Percentiles rank a stretch among this genome's conserved stretches.
These are phyloP conservation scores for Stentor roeselii DNA, from an alignment of 73 alveolate genomes.

Conservation along the genomic window DNA sequence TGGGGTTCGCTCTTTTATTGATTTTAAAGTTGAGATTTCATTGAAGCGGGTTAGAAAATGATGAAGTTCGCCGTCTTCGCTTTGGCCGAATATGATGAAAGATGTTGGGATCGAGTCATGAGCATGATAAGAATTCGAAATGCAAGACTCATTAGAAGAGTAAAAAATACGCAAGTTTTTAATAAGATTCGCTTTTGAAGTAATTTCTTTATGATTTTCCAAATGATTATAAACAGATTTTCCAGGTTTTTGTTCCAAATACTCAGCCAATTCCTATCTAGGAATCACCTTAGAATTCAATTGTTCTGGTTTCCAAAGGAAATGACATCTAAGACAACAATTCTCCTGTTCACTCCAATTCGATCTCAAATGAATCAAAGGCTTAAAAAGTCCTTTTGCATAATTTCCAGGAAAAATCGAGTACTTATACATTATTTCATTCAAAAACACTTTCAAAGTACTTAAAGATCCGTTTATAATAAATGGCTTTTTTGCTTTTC, in stretches of 20 bases:
- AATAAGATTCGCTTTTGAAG: constrained; percentile 54
- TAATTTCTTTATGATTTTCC: constrained; percentile 40
- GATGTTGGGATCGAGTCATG: constrained; percentile 68
- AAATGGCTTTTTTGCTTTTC: no score
- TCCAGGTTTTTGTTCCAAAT: constrained; percentile 22
- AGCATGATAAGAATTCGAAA: constrained; percentile 38
- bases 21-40: constrained; percentile 48
- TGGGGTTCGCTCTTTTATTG: constrained; percentile 51
- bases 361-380: constrained; percentile 43
- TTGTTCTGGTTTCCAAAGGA: constrained; percentile 53
- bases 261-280: constrained; percentile 40
- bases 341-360: constrained; percentile 50
- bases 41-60: constrained; percentile 40
- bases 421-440: constrained; percentile 22
- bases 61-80: constrained; percentile 40
- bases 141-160: constrained; percentile 39
- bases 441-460: no score
- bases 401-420: constrained; percentile 58
- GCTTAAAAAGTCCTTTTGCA: constrained; percentile 43
- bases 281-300: constrained; percentile 40
- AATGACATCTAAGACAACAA: constrained; percentile 32
- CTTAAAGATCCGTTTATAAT: no score
- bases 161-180: constrained; percentile 51
- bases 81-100: constrained; percentile 38
- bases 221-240: constrained; percentile 48